Evolutionary conservation across 1,139 yeast species (phyloP), one percentile per base, ranked within the genome.

Genomic region (Debaryomycetaceae sp.): DNA sequence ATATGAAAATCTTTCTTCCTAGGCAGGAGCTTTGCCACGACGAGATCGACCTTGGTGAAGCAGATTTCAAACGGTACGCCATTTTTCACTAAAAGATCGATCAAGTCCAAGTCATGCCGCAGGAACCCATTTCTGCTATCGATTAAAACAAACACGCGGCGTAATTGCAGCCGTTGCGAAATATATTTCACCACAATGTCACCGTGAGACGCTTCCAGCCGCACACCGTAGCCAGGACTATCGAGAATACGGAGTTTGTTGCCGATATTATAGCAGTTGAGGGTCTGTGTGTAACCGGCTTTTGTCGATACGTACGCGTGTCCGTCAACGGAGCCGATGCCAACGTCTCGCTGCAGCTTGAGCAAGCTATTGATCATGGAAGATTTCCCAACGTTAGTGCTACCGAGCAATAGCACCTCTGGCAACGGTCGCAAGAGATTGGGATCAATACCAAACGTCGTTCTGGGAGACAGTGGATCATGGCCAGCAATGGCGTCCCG

Each of bases 321-420:
- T 30, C 58, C 58, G 3, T 55, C 55, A 46, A 26, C 47, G 35
- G 37, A 55, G 5, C 42, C 39, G 2, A 46, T 38, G 4, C 51
- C 43, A 28, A 47, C 51, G 22, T 45, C 47, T n/a, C n/a, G n/a
- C 33, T 51, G 58, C 19, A 43, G 35, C 16, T 51, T 47, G 45
- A 41, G 68, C 45, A 77, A 38, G 13, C 68, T 69, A 41, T 82
- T 80, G 24, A 85, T 56, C 23, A 85, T 51, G 0, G 92, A 73
- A 0, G 93, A 81, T 46, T 85, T 85, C 0, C 96, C 96, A 2
- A 75, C 85, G 43, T 85, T 85, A 29, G 93, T 78, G 38, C 82
- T 70, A 0, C 95, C 95, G 30, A 85, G 45, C 25, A 85, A 62
- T 5, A 79, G 57, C 3, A 83, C 71, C 43, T 83, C 94, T 0